Evolutionary conservation across 1,139 yeast genomes (phyloP), one percentile per base, ranked within the genome.

Genomic region (Taphrina populina): DNA sequence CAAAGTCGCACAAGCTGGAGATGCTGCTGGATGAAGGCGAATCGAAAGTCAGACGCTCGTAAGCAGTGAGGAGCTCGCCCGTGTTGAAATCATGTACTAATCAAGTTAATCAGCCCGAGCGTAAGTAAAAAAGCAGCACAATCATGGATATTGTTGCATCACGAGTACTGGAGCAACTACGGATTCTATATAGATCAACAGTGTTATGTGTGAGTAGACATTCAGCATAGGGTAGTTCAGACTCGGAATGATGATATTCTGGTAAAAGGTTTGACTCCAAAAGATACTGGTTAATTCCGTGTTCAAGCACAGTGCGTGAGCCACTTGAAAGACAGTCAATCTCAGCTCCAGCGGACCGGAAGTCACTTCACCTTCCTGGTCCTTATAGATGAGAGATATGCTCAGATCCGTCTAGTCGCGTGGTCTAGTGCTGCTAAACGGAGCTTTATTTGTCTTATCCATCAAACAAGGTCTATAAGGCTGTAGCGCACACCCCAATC

Each of bases 191-290:
- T n/a, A n/a, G n/a, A n/a, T n/a, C n/a, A n/a, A n/a, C n/a, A n/a
- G n/a, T n/a, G n/a, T n/a, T n/a, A n/a, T n/a, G n/a, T n/a, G n/a
- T n/a, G n/a, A n/a, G n/a, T n/a, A n/a, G n/a, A n/a, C n/a, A n/a
- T n/a, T n/a, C n/a, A n/a, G n/a, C n/a, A n/a, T n/a, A n/a, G n/a
- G n/a, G n/a, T n/a, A n/a, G n/a, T n/a, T n/a, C n/a, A n/a, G n/a
- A 27, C 11, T 8, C 11, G 23, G 17, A 13, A 27, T 40, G 45
- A 40, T 40, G 45, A 40, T n/a, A 5, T 13, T n/a, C 27, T 40
- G 45, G 45, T 40, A 40, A 40, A 40, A 40, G 45, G 45, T 40
- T 23, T 40, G 45, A 40, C 34, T 26, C 21, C n/a, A n/a, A n/a
- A n/a, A n/a, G n/a, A n/a, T n/a, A n/a, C n/a, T n/a, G n/a, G n/a